Base-by-base conservation (phyloP, 441 rosid species). In the Mallotus japonicus region DNA sequence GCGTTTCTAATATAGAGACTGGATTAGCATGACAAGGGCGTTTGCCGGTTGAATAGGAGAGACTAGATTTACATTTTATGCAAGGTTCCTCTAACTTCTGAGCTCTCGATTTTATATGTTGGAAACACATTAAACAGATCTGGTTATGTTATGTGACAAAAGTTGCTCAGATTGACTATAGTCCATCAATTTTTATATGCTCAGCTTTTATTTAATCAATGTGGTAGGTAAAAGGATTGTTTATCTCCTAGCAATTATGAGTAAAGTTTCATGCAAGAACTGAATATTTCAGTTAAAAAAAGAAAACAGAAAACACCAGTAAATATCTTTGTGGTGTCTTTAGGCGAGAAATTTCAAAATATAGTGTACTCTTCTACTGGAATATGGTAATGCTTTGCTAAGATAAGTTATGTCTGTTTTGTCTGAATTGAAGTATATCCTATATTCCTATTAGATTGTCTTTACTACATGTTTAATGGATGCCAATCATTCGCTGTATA, bases 191-290 rank as follows among this genome's bases (percentile, higher is more conserved):
- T 32, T 53, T 50, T 57, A 40, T 61, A 71, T 28, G 12, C 77
- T 59, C 42, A 65, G 72, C 34, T 56, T 62, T 54, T 73, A 28
- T 72, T 60, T 37, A 73, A 59, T 56, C 58, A 77, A 69, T 66
- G 19, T 78, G 67, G 73, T 67, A 62, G 67, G 67, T 62, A 7
- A 63, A 24, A 59, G 19, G 49, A 44, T 7, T 8, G 11, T 67
- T 62, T 42, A 57, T 72, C 19, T 17, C 62, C 46, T 60, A 58
- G 49, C 12, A 44, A 44, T 4, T 22, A 55, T 37, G 4, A 13
- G 4, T 55, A 4, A 3, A 11, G 28, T 20, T 24, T 11, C 11
- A 59, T 22, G 24, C 62, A 58, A 40, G 16, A 62, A 16, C 17
- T 40, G 66, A 34, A 13, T 7, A 9, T 62, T 8, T 42, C 13